Evolutionary conservation across 2,329 filamentous ascomycete species (phyloP).

Genomic region (Elsinoe perseae): DNA sequence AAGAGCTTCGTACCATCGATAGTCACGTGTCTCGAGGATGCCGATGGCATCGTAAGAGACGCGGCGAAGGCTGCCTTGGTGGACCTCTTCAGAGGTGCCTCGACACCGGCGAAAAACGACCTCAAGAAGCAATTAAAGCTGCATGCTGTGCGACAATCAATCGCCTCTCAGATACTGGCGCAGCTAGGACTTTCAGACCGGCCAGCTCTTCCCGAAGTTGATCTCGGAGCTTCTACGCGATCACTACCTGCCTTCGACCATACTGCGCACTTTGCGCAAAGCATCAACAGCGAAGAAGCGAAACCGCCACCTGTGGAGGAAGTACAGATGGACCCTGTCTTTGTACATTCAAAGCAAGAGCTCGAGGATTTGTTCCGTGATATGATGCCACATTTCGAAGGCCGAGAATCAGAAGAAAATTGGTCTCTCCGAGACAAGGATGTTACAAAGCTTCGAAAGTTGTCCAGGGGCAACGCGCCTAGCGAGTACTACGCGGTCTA

Average conservation of each 20-base stretch:
- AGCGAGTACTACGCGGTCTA: constrained; percentile 67
- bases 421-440: constrained; percentile 83
- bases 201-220: constrained; percentile 25
- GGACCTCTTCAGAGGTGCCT: constrained; percentile 66
- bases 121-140: constrained; percentile 77
- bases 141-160: constrained; percentile 78
- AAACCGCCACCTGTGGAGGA: constrained; percentile 55
- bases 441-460: constrained; percentile 64
- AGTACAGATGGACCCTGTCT: constrained; percentile 68
- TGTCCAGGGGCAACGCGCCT: constrained; percentile 77
- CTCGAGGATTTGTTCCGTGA: constrained; percentile 79
- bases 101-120: constrained; percentile 63
- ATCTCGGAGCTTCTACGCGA: constrained; percentile 37
- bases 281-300: constrained; percentile 40
- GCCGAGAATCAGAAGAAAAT: constrained; percentile 81
- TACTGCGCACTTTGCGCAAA: constrained; percentile 38
- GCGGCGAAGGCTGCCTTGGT: constrained; percentile 75
- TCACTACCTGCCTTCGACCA: constrained; percentile 36
- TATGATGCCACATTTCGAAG: constrained; percentile 77
- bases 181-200: constrained; percentile 53
- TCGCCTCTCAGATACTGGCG: constrained; percentile 71
- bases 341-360: constrained; percentile 76
- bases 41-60: constrained; percentile 80
- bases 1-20: constrained; percentile 72
- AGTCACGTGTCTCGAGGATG: constrained; percentile 82